phyloP scores from a whole-genome alignment of 805 yeast genomes.

The Hermanozyma aechmeae region DNA sequence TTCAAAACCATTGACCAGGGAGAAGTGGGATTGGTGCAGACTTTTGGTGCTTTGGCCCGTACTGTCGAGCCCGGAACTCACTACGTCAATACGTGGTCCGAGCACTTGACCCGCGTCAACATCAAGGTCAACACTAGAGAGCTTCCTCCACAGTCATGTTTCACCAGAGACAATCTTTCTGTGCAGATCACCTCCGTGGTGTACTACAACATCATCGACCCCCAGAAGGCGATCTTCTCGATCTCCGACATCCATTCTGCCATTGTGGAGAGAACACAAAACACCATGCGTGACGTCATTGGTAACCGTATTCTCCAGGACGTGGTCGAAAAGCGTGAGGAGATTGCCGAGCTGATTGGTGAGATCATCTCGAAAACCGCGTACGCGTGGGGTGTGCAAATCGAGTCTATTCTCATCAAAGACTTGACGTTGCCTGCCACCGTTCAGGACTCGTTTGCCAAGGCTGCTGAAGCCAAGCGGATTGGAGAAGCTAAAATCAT shows the following conservation, averaged over 20 bases:
- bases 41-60: slow-evolving; percentile 56
- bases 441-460: slow-evolving; percentile 53
- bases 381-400: slow-evolving; percentile 59
- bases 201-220: slow-evolving; percentile 58
- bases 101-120: slow-evolving; percentile 39
- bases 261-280: slow-evolving; percentile 58
- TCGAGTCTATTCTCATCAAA: slow-evolving; percentile 61
- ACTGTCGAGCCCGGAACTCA: slow-evolving; percentile 63
- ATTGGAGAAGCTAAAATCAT: slow-evolving; percentile 71
- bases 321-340: slow-evolving; percentile 65
- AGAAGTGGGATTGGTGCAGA: slow-evolving; percentile 56
- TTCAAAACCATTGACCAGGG: slow-evolving; percentile 56
- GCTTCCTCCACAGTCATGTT: slow-evolving; percentile 57
- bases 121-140: slow-evolving; percentile 53
- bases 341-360: slow-evolving; percentile 57
- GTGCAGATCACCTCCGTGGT: slow-evolving; percentile 57
- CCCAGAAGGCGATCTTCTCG: slow-evolving; percentile 55
- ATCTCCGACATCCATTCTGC: slow-evolving; percentile 47
- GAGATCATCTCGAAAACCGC: slow-evolving; percentile 55
- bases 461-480: slow-evolving; percentile 69
- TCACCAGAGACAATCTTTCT: slow-evolving; percentile 63
- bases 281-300: slow-evolving; percentile 63
- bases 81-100: slow-evolving; percentile 58
- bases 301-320: slow-evolving; percentile 62
- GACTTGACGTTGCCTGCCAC: slow-evolving; percentile 47